Evolutionary conservation across 169 alveolate genomes (phyloP), one percentile per base, ranked within the genome.

Genomic region (Plasmodium adleri): DNA sequence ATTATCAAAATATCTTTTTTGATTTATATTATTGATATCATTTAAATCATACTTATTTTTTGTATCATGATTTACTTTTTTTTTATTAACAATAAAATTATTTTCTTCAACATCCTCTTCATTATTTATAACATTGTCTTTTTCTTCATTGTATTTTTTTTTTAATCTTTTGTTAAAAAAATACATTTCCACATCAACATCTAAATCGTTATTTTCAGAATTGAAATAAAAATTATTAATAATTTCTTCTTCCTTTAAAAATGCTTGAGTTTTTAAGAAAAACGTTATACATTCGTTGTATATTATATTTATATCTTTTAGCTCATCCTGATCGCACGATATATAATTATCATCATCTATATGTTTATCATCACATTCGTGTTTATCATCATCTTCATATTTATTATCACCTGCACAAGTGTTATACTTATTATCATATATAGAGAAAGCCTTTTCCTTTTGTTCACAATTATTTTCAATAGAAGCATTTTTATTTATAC

Each of bases 121-220:
- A 66, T n/a, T n/a, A 5, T 66, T 66, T 13, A n/a, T 26, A 2
- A n/a, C 26, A 20, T 2, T 70, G 13, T 15, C 26, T 9, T 71
- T 71, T 50, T 71, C 80, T 47, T n/a, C 63, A 2, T 20, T 2
- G 26, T 49, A 71, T 50, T 72, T 62, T 83, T 67, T 83, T 72
- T 68, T 83, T 68, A 83, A 63, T n/a, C 66, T 68, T 72, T 83
- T 83, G 49, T 54, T 39, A 56, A 83, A 63, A 83, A 83, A 83
- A 58, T 83, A 83, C 91, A 83, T 83, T 50, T 83, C 76, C 12
- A 72, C 91, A 72, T 83, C 91, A 68, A 83, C 75, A 47, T 72
- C 76, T 47, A 83, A 47, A 72, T 62, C 76, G 54, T 58, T 56
- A 59, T 72, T 52, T 68, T 67, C 85, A 39, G 45, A 47, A 13